Conservation (phyloP, 164 flowering plant species). For the Platanus orientalis region DNA sequence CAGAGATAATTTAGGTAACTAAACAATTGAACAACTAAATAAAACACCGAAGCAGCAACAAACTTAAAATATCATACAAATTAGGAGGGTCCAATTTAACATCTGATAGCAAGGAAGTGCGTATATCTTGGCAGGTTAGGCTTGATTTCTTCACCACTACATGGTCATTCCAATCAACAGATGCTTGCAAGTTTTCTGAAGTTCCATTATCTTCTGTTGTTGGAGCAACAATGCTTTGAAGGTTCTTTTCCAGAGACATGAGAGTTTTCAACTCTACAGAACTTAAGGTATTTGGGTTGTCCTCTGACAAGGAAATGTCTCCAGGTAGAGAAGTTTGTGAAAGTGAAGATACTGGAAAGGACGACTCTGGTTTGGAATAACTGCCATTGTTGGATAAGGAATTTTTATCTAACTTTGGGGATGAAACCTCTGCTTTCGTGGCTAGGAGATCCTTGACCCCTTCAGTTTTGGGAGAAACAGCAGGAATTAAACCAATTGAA, state of each 20-base stretch:
- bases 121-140: slow-evolving; percentile 4
- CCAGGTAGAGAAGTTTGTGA: background rate
- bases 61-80: background rate
- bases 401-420: slow-evolving; percentile 6
- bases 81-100: slow-evolving; percentile 5
- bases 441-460: background rate
- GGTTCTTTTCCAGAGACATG: background rate
- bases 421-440: slow-evolving; percentile 1
- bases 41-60: background rate
- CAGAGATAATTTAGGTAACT: background rate
- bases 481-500: slow-evolving; percentile 3
- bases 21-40: background rate
- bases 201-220: background rate
- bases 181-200: background rate
- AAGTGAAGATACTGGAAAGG: slow-evolving; percentile 5
- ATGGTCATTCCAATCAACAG: background rate
- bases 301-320: background rate
- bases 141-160: background rate
- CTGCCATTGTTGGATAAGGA: background rate
- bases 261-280: background rate
- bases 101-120: background rate
- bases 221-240: background rate
- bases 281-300: background rate
- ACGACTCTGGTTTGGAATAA: slow-evolving; percentile 3
- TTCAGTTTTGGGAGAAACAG: slow-evolving; percentile 7